phyloP scores from a whole-genome alignment of 768 basidiomycete species.

The Rhodotorula babjevae region DNA sequence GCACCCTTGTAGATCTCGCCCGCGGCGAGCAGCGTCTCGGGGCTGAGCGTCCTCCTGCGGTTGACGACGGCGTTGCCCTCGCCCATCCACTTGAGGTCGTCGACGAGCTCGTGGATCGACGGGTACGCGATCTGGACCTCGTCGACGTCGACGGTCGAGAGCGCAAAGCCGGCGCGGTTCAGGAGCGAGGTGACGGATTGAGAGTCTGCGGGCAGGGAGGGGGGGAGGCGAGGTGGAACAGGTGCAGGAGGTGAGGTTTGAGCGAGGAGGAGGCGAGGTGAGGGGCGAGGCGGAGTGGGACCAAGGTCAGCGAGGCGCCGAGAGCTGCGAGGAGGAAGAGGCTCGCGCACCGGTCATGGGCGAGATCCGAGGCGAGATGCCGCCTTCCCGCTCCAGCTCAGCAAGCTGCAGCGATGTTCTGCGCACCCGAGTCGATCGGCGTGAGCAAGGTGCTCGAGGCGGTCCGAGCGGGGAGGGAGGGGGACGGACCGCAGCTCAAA shows the following conservation, averaged over 20 bases:
- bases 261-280: neutral
- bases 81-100: slow-evolving; percentile 93
- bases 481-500: slow-evolving; percentile 73
- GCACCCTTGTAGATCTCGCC: slow-evolving; percentile 88
- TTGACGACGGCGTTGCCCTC: slow-evolving; percentile 88
- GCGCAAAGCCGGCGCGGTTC: slow-evolving; percentile 82
- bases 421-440: neutral
- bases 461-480: neutral
- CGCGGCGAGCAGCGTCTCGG: slow-evolving; percentile 84
- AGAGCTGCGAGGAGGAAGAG: too few species aligned
- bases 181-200: slow-evolving; percentile 89
- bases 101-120: slow-evolving; percentile 89
- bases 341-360: slow-evolving; percentile 81
- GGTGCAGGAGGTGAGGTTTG: too few species aligned
- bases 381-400: slow-evolving; percentile 87
- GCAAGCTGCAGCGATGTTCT: slow-evolving; percentile 91
- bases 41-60: slow-evolving; percentile 66
- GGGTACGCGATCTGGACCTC: slow-evolving; percentile 88
- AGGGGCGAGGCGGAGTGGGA: neutral
- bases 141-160: slow-evolving; percentile 91
- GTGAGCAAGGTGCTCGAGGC: too few species aligned
- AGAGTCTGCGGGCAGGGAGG: slow-evolving; percentile 60
- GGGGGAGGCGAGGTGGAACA: neutral
- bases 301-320: too few species aligned
- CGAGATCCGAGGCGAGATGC: slow-evolving; percentile 91